Percentiles rank a stretch among this genome's conserved stretches.
These are phyloP conservation scores for Xylariales sp. DNA, from an alignment of 2,329 filamentous ascomycete genomes.

Conservation along the genomic window DNA sequence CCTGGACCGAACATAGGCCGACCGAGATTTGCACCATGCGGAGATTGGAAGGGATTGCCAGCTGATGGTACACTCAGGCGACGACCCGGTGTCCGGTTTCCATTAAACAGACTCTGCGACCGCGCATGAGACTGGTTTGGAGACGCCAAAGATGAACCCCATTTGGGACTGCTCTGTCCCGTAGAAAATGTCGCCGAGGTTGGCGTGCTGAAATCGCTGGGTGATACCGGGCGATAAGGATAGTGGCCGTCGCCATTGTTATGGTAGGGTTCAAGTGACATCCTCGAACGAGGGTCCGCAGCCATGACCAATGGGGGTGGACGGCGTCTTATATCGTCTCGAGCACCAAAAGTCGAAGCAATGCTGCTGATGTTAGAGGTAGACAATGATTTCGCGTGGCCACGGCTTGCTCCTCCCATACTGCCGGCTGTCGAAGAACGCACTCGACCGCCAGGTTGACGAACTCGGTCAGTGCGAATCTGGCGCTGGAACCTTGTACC, in stretches of 20 bases:
- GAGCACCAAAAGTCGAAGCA: conserved; percentile 60
- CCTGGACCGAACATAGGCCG: conserved; percentile 52
- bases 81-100: conserved; percentile 62
- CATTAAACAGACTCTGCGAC: conserved; percentile 67
- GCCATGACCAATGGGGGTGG: conserved; percentile 80
- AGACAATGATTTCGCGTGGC: conserved; percentile 81
- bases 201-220: conserved; percentile 74
- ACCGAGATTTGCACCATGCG: conserved; percentile 51
- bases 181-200: conserved; percentile 80
- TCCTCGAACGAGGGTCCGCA: conserved; percentile 65
- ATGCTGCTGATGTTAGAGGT: conserved; percentile 79
- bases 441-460: conserved; percentile 68
- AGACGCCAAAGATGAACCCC: conserved; percentile 65
- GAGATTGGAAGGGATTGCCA: conserved; percentile 68
- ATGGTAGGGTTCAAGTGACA: conserved; percentile 66
- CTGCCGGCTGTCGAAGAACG: conserved; percentile 76
- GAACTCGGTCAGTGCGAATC: conserved; percentile 80
- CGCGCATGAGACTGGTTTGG: conserved; percentile 66
- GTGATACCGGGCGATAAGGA: conserved; percentile 63
- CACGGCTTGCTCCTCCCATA: conserved; percentile 64
- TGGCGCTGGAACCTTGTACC: conserved; percentile 90
- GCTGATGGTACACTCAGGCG: conserved; percentile 79
- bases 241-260: conserved; percentile 61
- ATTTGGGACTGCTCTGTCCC: conserved; percentile 72
- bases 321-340: conserved; percentile 61